Percentiles rank a stretch among this genome's conserved stretches.
These are phyloP conservation scores for Aspergillus leporis DNA, from an alignment of 495 filamentous ascomycete species.

Conservation along the genomic window DNA sequence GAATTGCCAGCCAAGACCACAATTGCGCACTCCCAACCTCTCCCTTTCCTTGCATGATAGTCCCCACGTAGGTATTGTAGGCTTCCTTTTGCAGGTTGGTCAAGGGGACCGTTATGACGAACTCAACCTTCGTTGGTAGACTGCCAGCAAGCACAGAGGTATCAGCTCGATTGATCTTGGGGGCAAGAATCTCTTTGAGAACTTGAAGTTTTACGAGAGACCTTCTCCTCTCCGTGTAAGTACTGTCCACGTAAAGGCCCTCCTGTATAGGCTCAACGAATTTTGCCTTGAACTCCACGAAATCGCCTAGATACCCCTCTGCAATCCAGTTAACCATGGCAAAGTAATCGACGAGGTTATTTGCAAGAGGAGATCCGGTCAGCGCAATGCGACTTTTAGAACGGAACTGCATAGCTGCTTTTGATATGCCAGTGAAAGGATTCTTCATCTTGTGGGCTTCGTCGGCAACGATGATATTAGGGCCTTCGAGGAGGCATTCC, in stretches of 20 bases:
- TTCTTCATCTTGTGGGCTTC: conserved; percentile 86
- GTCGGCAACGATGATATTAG: conserved; percentile 81
- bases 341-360: conserved; percentile 80
- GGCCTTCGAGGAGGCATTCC: conserved; percentile 53
- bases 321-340: conserved; percentile 87
- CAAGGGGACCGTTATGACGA: conserved; percentile 71
- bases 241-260: conserved; percentile 69
- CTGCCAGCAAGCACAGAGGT: conserved; percentile 62
- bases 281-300: conserved; percentile 61
- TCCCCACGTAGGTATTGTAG: conserved; percentile 61
- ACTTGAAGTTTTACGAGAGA: conserved; percentile 67
- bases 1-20: conserved; percentile 53
- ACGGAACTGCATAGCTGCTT: conserved; percentile 55
- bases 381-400: conserved; percentile 78
- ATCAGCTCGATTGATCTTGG: conserved; percentile 77
- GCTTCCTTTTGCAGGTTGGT: conserved; percentile 62
- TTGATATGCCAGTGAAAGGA: conserved; percentile 46
- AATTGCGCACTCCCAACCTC: conserved; percentile 30
- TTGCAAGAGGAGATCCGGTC: conserved; percentile 84
- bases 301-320: conserved; percentile 70
- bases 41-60: conserved; percentile 25
- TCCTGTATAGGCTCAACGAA: conserved; percentile 72
- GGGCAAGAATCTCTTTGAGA: conserved; percentile 68
- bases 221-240: conserved; percentile 47
- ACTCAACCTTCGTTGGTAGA: conserved; percentile 76